These are phyloP conservation scores for Triangularia verruculosa DNA, from an alignment of 2,329 filamentous ascomycete genomes.

Conservation along the genomic window DNA sequence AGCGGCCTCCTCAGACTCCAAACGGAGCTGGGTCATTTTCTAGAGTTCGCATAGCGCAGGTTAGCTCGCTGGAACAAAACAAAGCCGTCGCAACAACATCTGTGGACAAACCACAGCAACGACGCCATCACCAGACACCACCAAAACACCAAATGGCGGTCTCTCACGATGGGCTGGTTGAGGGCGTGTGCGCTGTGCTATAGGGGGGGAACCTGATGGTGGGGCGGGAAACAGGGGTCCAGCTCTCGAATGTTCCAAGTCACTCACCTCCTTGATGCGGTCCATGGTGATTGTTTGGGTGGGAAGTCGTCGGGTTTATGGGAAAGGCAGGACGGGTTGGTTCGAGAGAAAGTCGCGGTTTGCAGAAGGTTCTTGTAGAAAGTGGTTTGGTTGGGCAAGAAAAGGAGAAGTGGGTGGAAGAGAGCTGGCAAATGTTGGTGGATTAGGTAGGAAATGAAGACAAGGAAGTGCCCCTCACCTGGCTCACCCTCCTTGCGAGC, in stretches of 20 bases:
- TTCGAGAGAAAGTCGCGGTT: constrained; percentile 10
- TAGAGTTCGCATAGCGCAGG: constrained; percentile 38
- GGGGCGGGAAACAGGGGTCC: constrained; percentile 31
- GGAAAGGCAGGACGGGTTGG: neutral
- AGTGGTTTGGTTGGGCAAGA: constrained; percentile 17
- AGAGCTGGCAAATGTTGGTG: constrained; percentile 19
- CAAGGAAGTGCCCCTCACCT: constrained; percentile 27
- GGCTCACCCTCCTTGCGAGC: constrained; percentile 2
- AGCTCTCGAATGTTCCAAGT: constrained; percentile 14
- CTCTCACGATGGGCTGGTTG: constrained; percentile 19
- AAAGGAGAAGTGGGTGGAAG: constrained; percentile 24
- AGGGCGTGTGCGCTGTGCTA: constrained; percentile 27
- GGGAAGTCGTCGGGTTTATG: constrained; percentile 1
- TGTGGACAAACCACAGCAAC: constrained; percentile 10
- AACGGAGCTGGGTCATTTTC: constrained; percentile 94
- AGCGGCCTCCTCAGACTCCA: constrained; percentile 85
- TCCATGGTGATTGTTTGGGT: constrained; percentile 59
- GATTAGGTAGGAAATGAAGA: constrained; percentile 26
- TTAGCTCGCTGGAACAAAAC: constrained; percentile 23
- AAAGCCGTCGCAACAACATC: neutral
- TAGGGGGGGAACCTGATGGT: constrained; percentile 28
- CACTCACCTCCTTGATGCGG: constrained; percentile 81
- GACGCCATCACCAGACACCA: constrained; percentile 2
- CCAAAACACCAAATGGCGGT: constrained; percentile 4
- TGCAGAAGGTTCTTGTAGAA: constrained; percentile 10